phyloP scores from a whole-genome alignment of 192 early-diverging fungal genomes.

The Spizellomyces punctatus region DNA sequence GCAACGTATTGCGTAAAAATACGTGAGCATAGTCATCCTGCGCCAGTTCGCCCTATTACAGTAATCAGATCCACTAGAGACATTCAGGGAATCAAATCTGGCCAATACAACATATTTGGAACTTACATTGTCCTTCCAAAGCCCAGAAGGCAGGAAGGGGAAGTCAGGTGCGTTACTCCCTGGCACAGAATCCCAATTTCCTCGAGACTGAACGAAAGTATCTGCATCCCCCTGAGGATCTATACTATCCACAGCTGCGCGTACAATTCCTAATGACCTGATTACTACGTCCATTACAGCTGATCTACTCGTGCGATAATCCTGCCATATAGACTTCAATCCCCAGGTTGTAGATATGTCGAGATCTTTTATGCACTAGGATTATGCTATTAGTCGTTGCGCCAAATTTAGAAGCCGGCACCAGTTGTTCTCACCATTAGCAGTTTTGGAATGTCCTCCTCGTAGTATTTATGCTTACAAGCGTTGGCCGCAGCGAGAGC shows the following conservation, averaged over 20 bases:
- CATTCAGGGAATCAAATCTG: background rate
- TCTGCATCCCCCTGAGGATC: slow-evolving; percentile 57
- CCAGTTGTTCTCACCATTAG: slow-evolving; percentile 42
- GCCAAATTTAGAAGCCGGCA: too few relatives aligned
- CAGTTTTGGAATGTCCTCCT: slow-evolving; percentile 63
- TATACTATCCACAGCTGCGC: slow-evolving; percentile 42
- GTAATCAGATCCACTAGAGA: background rate
- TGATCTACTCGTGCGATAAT: slow-evolving; percentile 51
- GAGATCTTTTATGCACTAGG: slow-evolving; percentile 61
- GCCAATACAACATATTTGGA: background rate
- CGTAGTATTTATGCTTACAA: slow-evolving; percentile 61
- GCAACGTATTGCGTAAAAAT: slow-evolving; percentile 69
- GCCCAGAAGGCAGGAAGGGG: slow-evolving; percentile 34
- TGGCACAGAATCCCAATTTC: slow-evolving; percentile 3
- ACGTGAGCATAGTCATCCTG: slow-evolving; percentile 60
- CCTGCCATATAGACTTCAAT: slow-evolving; percentile 55
- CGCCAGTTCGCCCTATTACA: slow-evolving; percentile 46
- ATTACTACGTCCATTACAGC: slow-evolving; percentile 10
- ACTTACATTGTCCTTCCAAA: slow-evolving; percentile 44
- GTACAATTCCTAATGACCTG: slow-evolving; percentile 35
- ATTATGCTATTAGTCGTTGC: too few relatives aligned
- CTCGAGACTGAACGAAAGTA: slow-evolving; percentile 10
- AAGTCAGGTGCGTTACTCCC: slow-evolving; percentile 25
- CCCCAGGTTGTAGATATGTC: slow-evolving; percentile 56
- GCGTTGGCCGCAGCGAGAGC: slow-evolving; percentile 65